phyloP scores from a whole-genome alignment of 176 grass and related monocot species.

The Thinopyrum elongatum region DNA sequence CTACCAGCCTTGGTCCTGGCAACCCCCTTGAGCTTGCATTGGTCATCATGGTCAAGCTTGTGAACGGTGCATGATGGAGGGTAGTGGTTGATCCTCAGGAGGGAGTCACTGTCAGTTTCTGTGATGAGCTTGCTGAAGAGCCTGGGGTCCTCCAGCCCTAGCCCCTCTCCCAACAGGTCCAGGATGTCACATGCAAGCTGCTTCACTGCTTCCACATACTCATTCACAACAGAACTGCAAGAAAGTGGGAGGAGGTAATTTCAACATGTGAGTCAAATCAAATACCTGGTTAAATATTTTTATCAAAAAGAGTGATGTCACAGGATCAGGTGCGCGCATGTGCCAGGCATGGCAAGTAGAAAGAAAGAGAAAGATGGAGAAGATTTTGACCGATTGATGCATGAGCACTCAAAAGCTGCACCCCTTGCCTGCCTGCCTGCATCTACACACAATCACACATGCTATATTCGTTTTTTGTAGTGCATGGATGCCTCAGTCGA shows the following conservation, averaged over 20 bases:
- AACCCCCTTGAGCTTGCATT: constrained; percentile 39
- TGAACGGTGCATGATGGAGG: constrained; percentile 48
- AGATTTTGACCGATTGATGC: constrained; percentile 50
- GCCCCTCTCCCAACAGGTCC: constrained; percentile 78
- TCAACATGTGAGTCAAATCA: constrained; percentile 29
- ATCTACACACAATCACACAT: constrained; percentile 45
- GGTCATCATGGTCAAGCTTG: constrained; percentile 47
- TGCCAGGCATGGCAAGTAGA: constrained; percentile 16
- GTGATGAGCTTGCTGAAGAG: constrained; percentile 65
- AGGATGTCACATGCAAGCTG: constrained; percentile 83
- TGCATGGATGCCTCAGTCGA: constrained; percentile 37
- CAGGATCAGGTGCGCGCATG: constrained; percentile 2
- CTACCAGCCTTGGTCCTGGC: constrained; percentile 23
- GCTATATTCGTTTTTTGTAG: constrained; percentile 50
- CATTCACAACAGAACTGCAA: constrained; percentile 82
- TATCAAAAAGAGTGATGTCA: constrained; percentile 33
- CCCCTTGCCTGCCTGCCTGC: constrained; percentile 10
- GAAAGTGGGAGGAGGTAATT: constrained; percentile 20
- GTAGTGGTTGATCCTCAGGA: constrained; percentile 95
- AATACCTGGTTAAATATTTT: neutral
- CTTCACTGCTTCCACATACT: constrained; percentile 73
- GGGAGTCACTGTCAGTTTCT: constrained; percentile 74
- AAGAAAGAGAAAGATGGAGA: constrained; percentile 32
- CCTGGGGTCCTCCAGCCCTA: constrained; percentile 63
- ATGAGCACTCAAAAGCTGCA: constrained; percentile 40